Evolutionary conservation across 352 stramenopile species (phyloP).

Genomic region (Globisporangium middletonii): DNA sequence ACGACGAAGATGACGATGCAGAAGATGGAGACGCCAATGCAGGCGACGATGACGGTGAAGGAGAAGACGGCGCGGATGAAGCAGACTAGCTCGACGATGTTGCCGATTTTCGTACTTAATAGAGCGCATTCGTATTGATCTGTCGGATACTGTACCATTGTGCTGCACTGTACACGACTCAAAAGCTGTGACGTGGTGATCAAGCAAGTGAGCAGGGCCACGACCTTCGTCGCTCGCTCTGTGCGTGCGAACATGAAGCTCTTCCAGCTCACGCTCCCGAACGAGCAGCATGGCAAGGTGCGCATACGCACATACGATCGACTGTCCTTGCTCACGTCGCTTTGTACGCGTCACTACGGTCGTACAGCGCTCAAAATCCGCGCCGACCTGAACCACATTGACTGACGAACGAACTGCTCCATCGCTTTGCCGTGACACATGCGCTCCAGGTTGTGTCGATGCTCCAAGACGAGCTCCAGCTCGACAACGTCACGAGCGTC

Average conservation of each 20-base stretch:
- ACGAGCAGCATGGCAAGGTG: slow-evolving; percentile 76
- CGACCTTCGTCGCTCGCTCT: too few relatives aligned
- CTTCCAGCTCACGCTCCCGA: slow-evolving; percentile 84
- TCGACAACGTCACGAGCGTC: slow-evolving; percentile 81
- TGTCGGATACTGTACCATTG: background rate
- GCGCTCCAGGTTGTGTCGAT: slow-evolving; percentile 51
- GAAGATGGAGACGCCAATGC: slow-evolving; percentile 15
- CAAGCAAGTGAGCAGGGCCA: background rate
- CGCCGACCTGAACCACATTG: too few relatives aligned
- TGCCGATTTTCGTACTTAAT: background rate
- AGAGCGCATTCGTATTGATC: too few relatives aligned
- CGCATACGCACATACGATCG: background rate
- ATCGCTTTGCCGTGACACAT: background rate
- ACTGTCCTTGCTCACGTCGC: background rate
- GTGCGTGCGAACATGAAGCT: slow-evolving; percentile 58
- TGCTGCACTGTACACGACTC: background rate
- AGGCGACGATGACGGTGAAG: background rate
- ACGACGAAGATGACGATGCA: slow-evolving; percentile 10
- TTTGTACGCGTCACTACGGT: too few relatives aligned
- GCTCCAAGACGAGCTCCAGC: slow-evolving; percentile 77
- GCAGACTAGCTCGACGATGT: background rate
- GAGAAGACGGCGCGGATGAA: background rate
- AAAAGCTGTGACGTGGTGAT: background rate
- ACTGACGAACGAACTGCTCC: background rate
- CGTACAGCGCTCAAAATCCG: too few relatives aligned